Evolutionary conservation across 495 filamentous ascomycete genomes (phyloP).

Genomic region (Neurospora sp.): DNA sequence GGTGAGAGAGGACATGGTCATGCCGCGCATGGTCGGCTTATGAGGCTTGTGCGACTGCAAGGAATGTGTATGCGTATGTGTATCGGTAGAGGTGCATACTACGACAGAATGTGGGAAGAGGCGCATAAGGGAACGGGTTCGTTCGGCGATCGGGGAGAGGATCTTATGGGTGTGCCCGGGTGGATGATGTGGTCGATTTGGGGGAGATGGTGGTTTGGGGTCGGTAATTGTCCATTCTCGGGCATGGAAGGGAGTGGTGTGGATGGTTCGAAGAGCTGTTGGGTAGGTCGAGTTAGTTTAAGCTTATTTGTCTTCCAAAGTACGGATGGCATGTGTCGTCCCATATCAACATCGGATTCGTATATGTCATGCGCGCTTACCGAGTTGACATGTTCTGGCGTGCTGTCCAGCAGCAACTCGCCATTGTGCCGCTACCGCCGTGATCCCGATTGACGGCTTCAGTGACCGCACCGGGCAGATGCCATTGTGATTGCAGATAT

Average conservation of each 20-base stretch:
- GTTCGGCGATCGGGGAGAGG: conserved; percentile 18
- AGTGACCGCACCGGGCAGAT: background rate
- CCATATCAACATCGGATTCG: background rate
- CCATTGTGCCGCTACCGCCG: background rate
- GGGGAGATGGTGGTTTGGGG: conserved; percentile 4
- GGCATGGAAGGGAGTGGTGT: background rate
- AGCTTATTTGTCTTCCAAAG: background rate
- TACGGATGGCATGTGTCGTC: background rate
- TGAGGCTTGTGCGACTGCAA: conserved; percentile 10
- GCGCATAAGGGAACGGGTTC: conserved; percentile 57
- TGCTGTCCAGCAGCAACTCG: background rate
- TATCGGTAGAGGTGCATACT: conserved; percentile 48
- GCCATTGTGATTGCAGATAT: conserved; percentile 3
- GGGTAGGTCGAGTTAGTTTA: background rate
- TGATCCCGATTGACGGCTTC: background rate
- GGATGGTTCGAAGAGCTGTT: conserved; percentile 6
- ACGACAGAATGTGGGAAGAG: conserved; percentile 63
- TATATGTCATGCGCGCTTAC: background rate
- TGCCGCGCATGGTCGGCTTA: conserved; percentile 37
- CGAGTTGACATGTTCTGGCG: background rate
- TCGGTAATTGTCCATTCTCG: background rate
- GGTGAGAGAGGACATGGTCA: conserved; percentile 79
- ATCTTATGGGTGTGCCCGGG: background rate
- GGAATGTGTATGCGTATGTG: conserved; percentile 12
- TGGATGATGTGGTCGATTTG: background rate